Evolutionary conservation across 805 yeast species (phyloP), one percentile per base, ranked within the genome.

Genomic region (Candida adriatica): DNA sequence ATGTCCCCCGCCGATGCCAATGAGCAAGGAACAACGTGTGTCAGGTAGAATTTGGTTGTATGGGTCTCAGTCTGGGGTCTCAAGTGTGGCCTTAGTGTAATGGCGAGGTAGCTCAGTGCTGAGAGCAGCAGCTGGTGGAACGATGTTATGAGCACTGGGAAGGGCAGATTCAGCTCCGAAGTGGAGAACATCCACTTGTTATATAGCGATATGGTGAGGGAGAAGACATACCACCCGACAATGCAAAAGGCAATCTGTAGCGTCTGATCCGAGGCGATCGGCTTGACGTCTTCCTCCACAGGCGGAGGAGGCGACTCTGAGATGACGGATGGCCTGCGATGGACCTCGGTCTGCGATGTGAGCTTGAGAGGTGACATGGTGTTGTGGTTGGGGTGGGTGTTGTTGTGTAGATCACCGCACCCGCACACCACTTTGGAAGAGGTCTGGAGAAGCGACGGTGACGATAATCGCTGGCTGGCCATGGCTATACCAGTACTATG

Each of bases 131-230:
- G 50, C 59, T 92, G 97, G 59, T 92, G 98, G 45, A 79, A 68
- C 4, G 88, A 66, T 0, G 98, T 92, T 32, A 88, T 74, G 18
- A 88, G 59, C 15, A 92, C 70, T 2, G 98, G 98, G 51, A 76
- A 92, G 19, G 75, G 72, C 47, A 92, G 79, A 50, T 83, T 74
- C 34, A 88, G 62, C 13, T 85, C 81, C 8, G 70, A 66, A 6
- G 57, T 53, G 24, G 90, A 88, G 61, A 90, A 92, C 96, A 90
- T 90, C 96, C 96, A 87, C 61, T 88, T 88, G 64, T 92, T 92
- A 61, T 90, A 92, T 18, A 84, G 56, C 7, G 88, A 78, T 13
- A 83, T 73, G 13, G 82, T 59, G 35, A 82, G 61, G 6, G 88
- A 78, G 37, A 79, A 79, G 13, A 67, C 36, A 45, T 80, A 83